These are phyloP conservation scores for Fennellomyces sp. DNA, from an alignment of 371 early-diverging fungal genomes.

Conservation along the genomic window DNA sequence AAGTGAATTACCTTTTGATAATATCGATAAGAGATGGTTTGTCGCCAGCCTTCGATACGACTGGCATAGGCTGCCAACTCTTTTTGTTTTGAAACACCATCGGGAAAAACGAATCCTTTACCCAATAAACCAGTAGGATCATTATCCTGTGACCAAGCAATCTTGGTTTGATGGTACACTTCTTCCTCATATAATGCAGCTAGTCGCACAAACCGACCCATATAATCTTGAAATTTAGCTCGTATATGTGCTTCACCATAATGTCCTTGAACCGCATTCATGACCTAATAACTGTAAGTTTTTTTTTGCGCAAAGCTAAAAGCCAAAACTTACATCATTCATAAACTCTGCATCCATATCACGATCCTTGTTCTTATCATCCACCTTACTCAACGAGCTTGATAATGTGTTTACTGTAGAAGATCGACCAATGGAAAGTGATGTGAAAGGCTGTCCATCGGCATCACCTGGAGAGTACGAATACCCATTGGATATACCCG, in stretches of 20 bases:
- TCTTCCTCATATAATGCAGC: slow-evolving; percentile 82
- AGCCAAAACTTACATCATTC: slow-evolving; percentile 61
- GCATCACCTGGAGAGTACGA: slow-evolving; percentile 11
- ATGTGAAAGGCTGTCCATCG: slow-evolving; percentile 18
- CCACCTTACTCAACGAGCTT: slow-evolving; percentile 9
- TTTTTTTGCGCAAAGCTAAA: not conserved
- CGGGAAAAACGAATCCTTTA: slow-evolving; percentile 72
- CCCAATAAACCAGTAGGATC: slow-evolving; percentile 57
- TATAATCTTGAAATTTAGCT: slow-evolving; percentile 85
- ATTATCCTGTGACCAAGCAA: slow-evolving; percentile 48
- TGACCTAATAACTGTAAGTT: no score
- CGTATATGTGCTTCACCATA: slow-evolving; percentile 87
- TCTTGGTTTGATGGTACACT: slow-evolving; percentile 62
- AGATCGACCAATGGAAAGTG: slow-evolving; percentile 22
- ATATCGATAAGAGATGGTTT: slow-evolving; percentile 71
- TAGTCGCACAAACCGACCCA: slow-evolving; percentile 81
- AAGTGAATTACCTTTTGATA: slow-evolving; percentile 56
- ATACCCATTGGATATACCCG: slow-evolving; percentile 19
- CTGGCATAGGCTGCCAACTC: slow-evolving; percentile 71
- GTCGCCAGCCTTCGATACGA: slow-evolving; percentile 88
- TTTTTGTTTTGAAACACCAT: slow-evolving; percentile 60
- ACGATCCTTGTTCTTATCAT: slow-evolving; percentile 22
- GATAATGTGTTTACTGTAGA: slow-evolving; percentile 10
- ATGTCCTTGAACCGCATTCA: slow-evolving; percentile 80
- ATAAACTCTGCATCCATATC: slow-evolving; percentile 67